These are phyloP conservation scores for Myriosclerotinia scirpicola DNA, from an alignment of 2,329 filamentous ascomycete genomes.

Conservation along the genomic window DNA sequence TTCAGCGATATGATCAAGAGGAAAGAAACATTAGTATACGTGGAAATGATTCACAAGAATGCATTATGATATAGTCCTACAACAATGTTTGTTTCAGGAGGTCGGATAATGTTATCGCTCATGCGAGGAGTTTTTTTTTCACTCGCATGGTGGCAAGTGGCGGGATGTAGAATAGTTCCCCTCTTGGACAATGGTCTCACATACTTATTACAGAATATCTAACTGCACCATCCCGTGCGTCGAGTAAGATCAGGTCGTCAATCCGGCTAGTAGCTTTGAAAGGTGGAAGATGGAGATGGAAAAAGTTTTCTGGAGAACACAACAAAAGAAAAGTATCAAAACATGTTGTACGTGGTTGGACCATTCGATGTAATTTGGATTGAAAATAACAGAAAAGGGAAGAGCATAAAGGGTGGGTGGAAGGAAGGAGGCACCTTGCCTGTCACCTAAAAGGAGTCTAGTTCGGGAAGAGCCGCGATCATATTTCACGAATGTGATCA, in stretches of 20 bases:
- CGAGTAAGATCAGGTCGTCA: slow-evolving; percentile 17
- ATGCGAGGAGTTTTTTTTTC: slow-evolving; percentile 21
- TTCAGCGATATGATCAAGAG: slow-evolving; percentile 14
- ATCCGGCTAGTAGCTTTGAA: slow-evolving; percentile 22
- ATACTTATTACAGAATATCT: slow-evolving; percentile 6
- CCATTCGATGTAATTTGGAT: background rate
- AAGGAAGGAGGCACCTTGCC: background rate
- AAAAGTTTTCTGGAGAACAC: slow-evolving; percentile 6
- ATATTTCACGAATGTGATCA: slow-evolving; percentile 20
- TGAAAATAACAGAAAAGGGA: background rate
- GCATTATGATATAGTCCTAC: slow-evolving; percentile 23
- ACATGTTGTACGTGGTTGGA: background rate
- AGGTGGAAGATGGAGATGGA: slow-evolving; percentile 12
- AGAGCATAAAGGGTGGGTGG: background rate
- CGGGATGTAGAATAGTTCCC: slow-evolving; percentile 9
- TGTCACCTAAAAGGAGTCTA: background rate
- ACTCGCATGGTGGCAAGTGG: slow-evolving; percentile 24
- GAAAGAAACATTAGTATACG: slow-evolving; percentile 12
- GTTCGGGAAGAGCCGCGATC: slow-evolving; percentile 2
- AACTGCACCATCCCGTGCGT: slow-evolving; percentile 19
- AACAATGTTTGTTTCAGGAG: slow-evolving; percentile 21
- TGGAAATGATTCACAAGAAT: slow-evolving; percentile 23
- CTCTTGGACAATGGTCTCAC: slow-evolving; percentile 15
- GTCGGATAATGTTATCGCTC: slow-evolving; percentile 10
- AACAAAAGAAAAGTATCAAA: slow-evolving; percentile 10